These are phyloP conservation scores for Myxozyma vanderwaltii DNA, from an alignment of 805 yeast species.

Conservation along the genomic window DNA sequence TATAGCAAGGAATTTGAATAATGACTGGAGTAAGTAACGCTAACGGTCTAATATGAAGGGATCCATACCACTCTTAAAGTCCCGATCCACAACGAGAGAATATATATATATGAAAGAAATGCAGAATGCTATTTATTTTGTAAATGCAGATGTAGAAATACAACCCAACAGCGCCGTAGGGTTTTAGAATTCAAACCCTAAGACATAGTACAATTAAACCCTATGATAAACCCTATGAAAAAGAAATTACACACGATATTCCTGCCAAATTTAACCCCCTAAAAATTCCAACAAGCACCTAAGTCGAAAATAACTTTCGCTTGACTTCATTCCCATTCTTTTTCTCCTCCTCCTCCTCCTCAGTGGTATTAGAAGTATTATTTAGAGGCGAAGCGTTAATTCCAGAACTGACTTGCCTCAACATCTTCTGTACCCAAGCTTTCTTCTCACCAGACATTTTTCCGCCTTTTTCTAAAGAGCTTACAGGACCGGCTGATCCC, in stretches of 20 bases:
- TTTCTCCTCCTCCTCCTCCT: conserved; percentile 1
- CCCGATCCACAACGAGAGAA: too few species aligned
- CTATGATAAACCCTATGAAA: too few species aligned
- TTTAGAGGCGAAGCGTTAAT: not conserved
- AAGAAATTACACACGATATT: too few species aligned
- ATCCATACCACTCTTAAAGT: too few species aligned
- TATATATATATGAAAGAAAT: too few species aligned
- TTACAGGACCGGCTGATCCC: conserved; percentile 20
- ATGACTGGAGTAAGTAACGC: too few species aligned
- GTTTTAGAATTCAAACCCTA: not conserved
- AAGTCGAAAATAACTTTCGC: conserved; percentile 7
- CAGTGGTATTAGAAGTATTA: not conserved
- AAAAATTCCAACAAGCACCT: not conserved
- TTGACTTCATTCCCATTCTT: conserved; percentile 1
- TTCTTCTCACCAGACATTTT: conserved; percentile 25
- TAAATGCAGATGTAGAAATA: too few species aligned
- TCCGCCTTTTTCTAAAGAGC: conserved; percentile 10
- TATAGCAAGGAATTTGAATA: too few species aligned
- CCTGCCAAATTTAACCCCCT: too few species aligned
- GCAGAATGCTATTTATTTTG: too few species aligned
- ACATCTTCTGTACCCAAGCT: conserved; percentile 28
- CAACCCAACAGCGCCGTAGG: too few species aligned
- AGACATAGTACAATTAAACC: not conserved
- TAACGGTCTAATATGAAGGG: too few species aligned
- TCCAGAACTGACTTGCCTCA: conserved; percentile 20